Evolutionary conservation across 2,329 filamentous ascomycete genomes (phyloP), one percentile per base, ranked within the genome.

Genomic region (Rhytidhysteron rufulum): DNA sequence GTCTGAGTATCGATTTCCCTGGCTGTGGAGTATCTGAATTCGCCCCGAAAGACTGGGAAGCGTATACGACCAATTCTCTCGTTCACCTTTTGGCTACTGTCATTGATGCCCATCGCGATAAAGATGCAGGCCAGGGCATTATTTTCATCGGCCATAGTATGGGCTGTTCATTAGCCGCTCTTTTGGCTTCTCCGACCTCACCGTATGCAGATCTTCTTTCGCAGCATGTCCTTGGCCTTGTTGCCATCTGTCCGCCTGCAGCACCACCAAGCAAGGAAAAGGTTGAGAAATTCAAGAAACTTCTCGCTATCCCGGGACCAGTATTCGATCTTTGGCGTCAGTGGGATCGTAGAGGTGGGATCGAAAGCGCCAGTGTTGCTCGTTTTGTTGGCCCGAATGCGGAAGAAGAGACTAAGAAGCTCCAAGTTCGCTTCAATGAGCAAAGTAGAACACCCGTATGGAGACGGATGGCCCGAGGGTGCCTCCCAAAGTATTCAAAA

Each of bases 121-220:
- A 75, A 31, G 72, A 79, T 25, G 69, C 73, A 15, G 72, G 71
- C 1, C 89, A 95, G 62, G 78, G 81, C 3, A 77, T 95, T 11
- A 77, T 96, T 16, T 65, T 96, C 21, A 79, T 97, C 43, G 88
- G 84, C 2, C 93, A 98, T 58, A 95, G 88, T 60, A 85, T 96
- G 79, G 93, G 93, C 5, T 89, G 86, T 43, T 86, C 86, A 3
- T 70, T 96, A 16, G 80, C 84, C 5, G 83, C 86, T 19, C 70
- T 84, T 13, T 70, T 97, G 37, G 83, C 88, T 8, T 82, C 80
- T 0, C 69, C 73, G 2, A 66, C 74, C 48, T 79, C 75, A 2
- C 65, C 74, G 1, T 69, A 81, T 43, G 69, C 65, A 17, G 70
- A 72, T 19, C 61, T 69, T 1, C 54, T 88, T n/a, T 71, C 78